Conservation (phyloP, 1,284 basidiomycete species). For the Thecaphora thlaspeos region DNA sequence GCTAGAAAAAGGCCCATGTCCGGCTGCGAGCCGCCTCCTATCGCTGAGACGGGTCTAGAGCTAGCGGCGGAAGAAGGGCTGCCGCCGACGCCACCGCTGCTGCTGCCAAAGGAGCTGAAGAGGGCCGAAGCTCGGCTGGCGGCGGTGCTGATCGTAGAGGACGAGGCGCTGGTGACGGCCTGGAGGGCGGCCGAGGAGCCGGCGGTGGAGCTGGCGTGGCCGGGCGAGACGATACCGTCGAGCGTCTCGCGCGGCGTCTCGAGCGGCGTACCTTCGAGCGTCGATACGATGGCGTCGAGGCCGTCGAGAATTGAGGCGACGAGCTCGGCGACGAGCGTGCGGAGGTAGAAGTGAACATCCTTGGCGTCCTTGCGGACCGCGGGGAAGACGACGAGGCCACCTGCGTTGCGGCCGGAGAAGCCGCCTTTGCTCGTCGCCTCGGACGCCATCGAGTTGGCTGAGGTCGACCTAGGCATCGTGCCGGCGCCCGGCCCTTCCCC, state of each 20-base stretch:
- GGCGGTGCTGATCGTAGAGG: slow-evolving; percentile 5
- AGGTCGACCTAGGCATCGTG: neutral
- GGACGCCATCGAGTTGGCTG: neutral
- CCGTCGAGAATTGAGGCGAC: slow-evolving; percentile 47
- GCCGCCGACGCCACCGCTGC: slow-evolving; percentile 3
- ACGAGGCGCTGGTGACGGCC: neutral
- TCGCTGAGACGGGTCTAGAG: slow-evolving; percentile 15
- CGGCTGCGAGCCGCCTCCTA: slow-evolving; percentile 35
- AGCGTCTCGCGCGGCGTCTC: slow-evolving; percentile 57
- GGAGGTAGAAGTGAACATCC: slow-evolving; percentile 54
- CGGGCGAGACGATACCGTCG: slow-evolving; percentile 16
- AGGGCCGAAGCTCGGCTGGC: slow-evolving; percentile 37
- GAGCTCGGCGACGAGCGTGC: slow-evolving; percentile 47
- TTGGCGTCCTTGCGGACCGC: slow-evolving; percentile 52
- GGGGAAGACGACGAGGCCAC: slow-evolving; percentile 52
- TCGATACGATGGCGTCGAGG: slow-evolving; percentile 37
- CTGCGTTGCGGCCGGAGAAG: slow-evolving; percentile 35
- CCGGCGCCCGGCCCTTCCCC: neutral
- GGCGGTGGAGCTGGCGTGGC: neutral
- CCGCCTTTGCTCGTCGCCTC: slow-evolving; percentile 14
- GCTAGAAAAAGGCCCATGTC: neutral
- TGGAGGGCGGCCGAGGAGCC: neutral
- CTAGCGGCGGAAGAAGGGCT: slow-evolving; percentile 8
- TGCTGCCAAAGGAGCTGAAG: slow-evolving; percentile 28
- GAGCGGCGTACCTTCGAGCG: slow-evolving; percentile 45